Evolutionary conservation across 208 protist genomes (phyloP).

Genomic region (Trichomonas tenax): DNA sequence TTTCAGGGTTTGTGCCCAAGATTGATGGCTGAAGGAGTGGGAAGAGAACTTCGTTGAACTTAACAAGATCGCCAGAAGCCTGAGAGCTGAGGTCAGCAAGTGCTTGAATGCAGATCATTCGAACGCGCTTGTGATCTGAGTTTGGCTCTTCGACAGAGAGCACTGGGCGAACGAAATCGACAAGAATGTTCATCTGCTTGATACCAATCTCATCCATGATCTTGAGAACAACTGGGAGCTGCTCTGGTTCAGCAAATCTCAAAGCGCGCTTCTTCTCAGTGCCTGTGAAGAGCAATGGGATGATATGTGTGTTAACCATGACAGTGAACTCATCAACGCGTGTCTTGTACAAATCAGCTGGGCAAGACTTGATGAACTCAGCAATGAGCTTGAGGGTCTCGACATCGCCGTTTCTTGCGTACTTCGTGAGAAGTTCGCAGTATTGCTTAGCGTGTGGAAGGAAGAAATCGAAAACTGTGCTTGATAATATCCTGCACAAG

Average conservation of each 20-base stretch:
- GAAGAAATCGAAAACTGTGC: not conserved
- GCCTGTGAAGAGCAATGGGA: not conserved
- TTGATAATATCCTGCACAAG: not conserved
- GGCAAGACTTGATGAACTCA: not conserved
- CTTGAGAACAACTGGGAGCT: too few species aligned
- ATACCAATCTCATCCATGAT: not conserved
- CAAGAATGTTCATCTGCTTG: not conserved
- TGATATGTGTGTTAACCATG: not conserved
- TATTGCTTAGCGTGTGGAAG: not conserved
- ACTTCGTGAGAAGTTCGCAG: not conserved
- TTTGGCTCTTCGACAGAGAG: not conserved
- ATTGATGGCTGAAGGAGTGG: not conserved
- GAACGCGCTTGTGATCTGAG: not conserved
- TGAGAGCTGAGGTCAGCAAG: not conserved
- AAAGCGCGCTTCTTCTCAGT: not conserved
- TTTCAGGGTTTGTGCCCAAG: not conserved
- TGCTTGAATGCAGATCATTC: not conserved
- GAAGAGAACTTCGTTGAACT: not conserved
- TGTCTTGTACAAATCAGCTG: not conserved
- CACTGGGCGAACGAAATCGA: not conserved
- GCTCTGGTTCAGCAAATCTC: not conserved
- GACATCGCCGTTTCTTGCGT: not conserved
- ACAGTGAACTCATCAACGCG: not conserved
- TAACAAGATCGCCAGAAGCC: not conserved
- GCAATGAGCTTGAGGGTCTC: not conserved